These are phyloP conservation scores for Penicillium rolfsii DNA, from an alignment of 2,329 filamentous ascomycete species.

Conservation along the genomic window DNA sequence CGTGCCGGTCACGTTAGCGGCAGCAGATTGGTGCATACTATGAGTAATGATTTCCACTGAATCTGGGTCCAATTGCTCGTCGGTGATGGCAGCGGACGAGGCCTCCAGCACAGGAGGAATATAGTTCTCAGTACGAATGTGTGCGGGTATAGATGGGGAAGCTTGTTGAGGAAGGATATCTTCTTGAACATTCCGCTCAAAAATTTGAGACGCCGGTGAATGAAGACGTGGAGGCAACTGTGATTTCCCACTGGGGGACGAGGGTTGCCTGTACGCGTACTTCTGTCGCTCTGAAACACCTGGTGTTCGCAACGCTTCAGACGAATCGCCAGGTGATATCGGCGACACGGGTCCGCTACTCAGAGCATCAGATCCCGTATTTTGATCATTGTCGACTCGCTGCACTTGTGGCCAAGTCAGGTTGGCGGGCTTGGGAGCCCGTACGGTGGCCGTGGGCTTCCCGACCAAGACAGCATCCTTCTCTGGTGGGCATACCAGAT, in stretches of 20 bases:
- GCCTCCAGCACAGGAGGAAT: conserved; percentile 91
- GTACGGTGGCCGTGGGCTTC: conserved; percentile 12
- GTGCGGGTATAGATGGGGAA: conserved; percentile 85
- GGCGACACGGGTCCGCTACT: conserved; percentile 20
- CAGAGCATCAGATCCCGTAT: conserved; percentile 4
- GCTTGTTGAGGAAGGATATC: conserved; percentile 66
- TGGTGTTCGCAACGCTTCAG: conserved; percentile 27
- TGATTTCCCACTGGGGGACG: conserved; percentile 68
- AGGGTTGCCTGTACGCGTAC: conserved; percentile 50
- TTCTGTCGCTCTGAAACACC: conserved; percentile 23
- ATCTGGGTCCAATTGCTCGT: conserved; percentile 80
- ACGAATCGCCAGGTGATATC: conserved; percentile 30
- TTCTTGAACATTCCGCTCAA: conserved; percentile 94
- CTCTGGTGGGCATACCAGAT: conserved; percentile 8
- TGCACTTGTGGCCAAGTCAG: conserved; percentile 20
- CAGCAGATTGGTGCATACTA: conserved; percentile 77
- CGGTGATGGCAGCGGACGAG: conserved; percentile 88
- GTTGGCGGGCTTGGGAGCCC: conserved; percentile 25
- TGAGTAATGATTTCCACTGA: conserved; percentile 92
- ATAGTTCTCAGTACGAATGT: conserved; percentile 92
- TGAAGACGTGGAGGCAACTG: conserved; percentile 71
- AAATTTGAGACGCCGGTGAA: conserved; percentile 81
- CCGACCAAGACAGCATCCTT: conserved; percentile 12
- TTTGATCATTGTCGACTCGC: conserved; percentile 13
- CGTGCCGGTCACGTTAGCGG: conserved; percentile 62